Evolutionary conservation across 495 filamentous ascomycete species (phyloP), one percentile per base, ranked within the genome.

Genomic region (Aspergillus coremiiformis): DNA sequence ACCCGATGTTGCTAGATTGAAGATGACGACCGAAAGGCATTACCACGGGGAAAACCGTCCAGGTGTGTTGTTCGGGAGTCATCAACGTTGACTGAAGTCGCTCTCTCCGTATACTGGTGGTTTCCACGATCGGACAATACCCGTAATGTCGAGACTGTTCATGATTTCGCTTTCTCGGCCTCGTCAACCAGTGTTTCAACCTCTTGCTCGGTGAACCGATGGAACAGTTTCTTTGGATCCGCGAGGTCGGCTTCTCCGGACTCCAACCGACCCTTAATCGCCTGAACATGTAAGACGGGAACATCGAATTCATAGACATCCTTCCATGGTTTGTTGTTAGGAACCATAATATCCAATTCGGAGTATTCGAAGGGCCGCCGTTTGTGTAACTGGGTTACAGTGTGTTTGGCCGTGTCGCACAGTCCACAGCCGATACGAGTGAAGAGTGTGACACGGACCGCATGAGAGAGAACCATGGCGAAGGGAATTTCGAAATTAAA

Each of bases 221-320:
- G 90, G 80, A 95, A 94, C 24, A 95, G 70, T 63, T 94, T 93
- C 52, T 78, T 68, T 2, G 84, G 79, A 54, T 84, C 77, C 8
- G 80, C 78, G 7, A 70, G 56, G 0, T 59, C 54, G 17, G 63
- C 54, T 35, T 58, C 51, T 39, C 55, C 33, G 46, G 41, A 0
- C 57, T 60, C 27, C 5, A 46, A 15, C 22, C 51, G 39, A 61
- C 61, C 77, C 54, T 68, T 62, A 23, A 76, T 60, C 10, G 68
- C 60, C 30, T 79, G 73, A 11, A 78, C 67, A 62, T 95, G 90
- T 11, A 95, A 84, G 44, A 96, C 90, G 2, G 90, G 90, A 0
- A 89, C 85, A 62, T 96, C 90, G 63, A 94, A 92, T 21, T 94
- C 90, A 62, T 96, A 96, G 12, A 88, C 65, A 62, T 85, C 78